Conservation (phyloP, 2,329 filamentous ascomycete genomes). For the Colletotrichum liriopes region DNA sequence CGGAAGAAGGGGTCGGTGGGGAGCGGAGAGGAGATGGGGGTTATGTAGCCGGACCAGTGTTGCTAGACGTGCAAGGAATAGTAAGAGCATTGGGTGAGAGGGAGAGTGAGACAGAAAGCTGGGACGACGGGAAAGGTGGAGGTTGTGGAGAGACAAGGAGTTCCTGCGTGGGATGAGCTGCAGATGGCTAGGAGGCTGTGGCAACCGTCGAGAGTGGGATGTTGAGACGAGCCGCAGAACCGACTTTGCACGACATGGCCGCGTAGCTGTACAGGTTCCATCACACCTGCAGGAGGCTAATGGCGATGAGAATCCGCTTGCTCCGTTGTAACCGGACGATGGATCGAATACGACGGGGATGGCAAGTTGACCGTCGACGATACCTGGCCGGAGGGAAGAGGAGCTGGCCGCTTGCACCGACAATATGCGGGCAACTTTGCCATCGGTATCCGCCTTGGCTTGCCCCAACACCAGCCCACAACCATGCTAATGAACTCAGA, state of each 20-base stretch:
- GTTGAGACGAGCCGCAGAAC: constrained; percentile 22
- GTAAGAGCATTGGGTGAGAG: constrained; percentile 24
- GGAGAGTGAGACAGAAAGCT: constrained; percentile 36
- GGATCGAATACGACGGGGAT: constrained; percentile 18
- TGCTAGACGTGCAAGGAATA: constrained; percentile 20
- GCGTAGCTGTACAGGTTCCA: constrained; percentile 1
- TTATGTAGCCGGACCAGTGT: constrained; percentile 39
- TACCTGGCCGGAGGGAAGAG: not conserved
- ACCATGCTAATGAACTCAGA: constrained; percentile 32
- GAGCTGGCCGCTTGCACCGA: constrained; percentile 32
- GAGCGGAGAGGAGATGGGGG: constrained; percentile 18
- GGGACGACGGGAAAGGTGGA: constrained; percentile 24
- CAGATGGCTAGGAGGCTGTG: constrained; percentile 21
- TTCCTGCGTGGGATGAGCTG: constrained; percentile 32
- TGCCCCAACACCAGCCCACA: constrained; percentile 35
- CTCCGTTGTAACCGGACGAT: not conserved
- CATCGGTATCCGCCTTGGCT: constrained; percentile 35
- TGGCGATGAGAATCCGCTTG: not conserved
- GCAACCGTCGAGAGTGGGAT: constrained; percentile 17
- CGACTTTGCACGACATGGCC: constrained; percentile 4
- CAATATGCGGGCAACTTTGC: constrained; percentile 31
- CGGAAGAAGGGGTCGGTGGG: not conserved
- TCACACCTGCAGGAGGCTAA: not conserved
- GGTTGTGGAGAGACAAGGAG: constrained; percentile 30
- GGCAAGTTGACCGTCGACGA: constrained; percentile 1